Evolutionary conservation across 805 yeast genomes (phyloP), one percentile per base, ranked within the genome.

Genomic region (Candida dendrica): DNA sequence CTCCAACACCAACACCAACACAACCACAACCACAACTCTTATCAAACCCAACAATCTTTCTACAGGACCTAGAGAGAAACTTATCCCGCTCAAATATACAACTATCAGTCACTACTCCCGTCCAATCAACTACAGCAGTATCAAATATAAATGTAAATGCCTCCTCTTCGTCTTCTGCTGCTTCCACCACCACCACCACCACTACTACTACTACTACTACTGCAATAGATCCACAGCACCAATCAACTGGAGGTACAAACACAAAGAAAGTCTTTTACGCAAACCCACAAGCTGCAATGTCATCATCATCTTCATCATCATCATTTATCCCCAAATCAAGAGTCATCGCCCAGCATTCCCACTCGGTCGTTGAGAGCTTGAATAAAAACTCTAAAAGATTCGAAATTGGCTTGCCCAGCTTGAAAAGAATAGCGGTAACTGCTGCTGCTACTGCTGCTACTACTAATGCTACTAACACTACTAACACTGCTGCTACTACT

Each of bases 291-390:
- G 15, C 6, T 7, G 16, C 39, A 2, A 22, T 6, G 24, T 24
- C 52, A 0, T 40, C 56, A 2, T 42, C 47, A 3, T 45, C 45
- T 14, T 24, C 52, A 0, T 40, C 56, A 2, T 42, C 47, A 3
- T 45, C 45, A 11, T 55, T 56, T 32, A 60, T 74, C 38, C 79
- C 79, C 10, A 62, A 65, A 38, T 66, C 77, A 2, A 60, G 75
- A 31, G 60, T 56, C 42, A 51, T 50, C 42, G 51, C 56, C 38
- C 43, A 58, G 40, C 24, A 48, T 45, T 18, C 41, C 13, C 35
- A 20, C n/a, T 40, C 39, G 8, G 31, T 36, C 5, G 30, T 31
- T 15, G 42, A 36, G 13, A 18, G 17, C 9, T 9, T 32, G 17
- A 16, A 15, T 35, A 31, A 31, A 14, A 42, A 38, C 14, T 16